A percentile compares a stretch with the other conserved stretches of the same genome.
Evolutionary conservation across 805 yeast species (phyloP).

Genomic region (Ogataea glucozyma): DNA sequence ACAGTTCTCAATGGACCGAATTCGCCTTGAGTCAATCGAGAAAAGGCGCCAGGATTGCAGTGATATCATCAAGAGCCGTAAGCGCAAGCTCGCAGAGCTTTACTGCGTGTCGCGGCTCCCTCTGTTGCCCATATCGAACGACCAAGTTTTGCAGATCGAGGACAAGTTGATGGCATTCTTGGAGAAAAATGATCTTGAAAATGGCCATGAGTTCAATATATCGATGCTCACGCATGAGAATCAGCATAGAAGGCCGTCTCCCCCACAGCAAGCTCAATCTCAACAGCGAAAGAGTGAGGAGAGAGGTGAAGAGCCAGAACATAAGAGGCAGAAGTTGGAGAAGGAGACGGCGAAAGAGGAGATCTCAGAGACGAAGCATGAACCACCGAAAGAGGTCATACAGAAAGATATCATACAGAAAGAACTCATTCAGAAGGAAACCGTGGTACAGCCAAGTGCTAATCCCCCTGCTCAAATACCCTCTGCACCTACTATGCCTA

Average conservation of each 20-base stretch:
- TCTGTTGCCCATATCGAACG: conserved; percentile 44
- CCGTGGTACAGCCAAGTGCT: too few species aligned
- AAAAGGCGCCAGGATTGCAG: conserved; percentile 43
- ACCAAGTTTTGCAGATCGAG: conserved; percentile 39
- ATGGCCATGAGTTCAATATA: conserved; percentile 43
- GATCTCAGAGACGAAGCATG: not conserved
- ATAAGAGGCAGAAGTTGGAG: conserved; percentile 17
- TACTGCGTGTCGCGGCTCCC: conserved; percentile 59
- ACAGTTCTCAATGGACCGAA: conserved; percentile 37
- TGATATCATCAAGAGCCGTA: conserved; percentile 50
- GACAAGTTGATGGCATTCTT: conserved; percentile 46
- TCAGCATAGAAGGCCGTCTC: conserved; percentile 31
- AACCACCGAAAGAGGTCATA: not conserved
- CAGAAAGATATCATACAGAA: conserved; percentile 3
- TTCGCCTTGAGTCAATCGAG: conserved; percentile 48
- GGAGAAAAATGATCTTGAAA: conserved; percentile 52
- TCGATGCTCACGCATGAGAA: conserved; percentile 37
- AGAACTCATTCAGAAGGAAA: too few species aligned
- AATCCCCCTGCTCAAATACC: too few species aligned
- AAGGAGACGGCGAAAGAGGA: conserved; percentile 1
- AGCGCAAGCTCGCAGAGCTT: conserved; percentile 59
- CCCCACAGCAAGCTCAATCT: conserved; percentile 26
- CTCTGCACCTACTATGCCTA: too few species aligned
- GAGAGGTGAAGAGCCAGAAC: conserved; percentile 13
- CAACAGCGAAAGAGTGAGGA: not conserved